Evolutionary conservation across 768 basidiomycete genomes (phyloP), one percentile per base, ranked within the genome.

Genomic region (Grammothele lineata): DNA sequence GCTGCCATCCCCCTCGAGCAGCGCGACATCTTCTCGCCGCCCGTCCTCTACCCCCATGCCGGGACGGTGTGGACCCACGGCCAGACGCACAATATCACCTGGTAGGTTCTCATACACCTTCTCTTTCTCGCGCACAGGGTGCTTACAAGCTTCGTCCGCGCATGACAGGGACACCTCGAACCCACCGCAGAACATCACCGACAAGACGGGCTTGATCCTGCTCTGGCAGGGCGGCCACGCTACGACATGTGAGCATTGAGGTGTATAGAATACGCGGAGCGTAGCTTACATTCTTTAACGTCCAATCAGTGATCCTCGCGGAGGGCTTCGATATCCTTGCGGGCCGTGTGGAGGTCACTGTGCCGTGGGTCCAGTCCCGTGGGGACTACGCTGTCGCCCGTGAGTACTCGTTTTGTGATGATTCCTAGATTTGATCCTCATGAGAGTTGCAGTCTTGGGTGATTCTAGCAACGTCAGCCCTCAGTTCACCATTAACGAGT

Each of bases 361-460:
- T 74, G 7, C 72, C 72, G 11, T 40, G 52, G 41, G 62, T 70
- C 1, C 14, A 51, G 9, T 48, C 60, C 4, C 62, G 61, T 18
- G 30, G 30, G 22, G 42, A 63, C 30, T 67, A 70, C 55, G 61
- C 53, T 23, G 60, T 74, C 48, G 69, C 68, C 40, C 56, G 72
- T 76, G 50, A 61, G 72, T 67, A 17, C 18, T 18, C 15, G 18
- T 33, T 3, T 21, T 27, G n/a, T 15, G 12, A 8, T 18, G 2
- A 4, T 19, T 21, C 15, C 10, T 37, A 5, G 17, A 26, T 0
- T 27, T 2, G 4, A 30, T n/a, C n/a, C n/a, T n/a, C n/a, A n/a
- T n/a, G n/a, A n/a, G n/a, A n/a, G n/a, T n/a, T n/a, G 10, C 40
- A 74, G 75, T 75, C 34, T 73, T 73, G 45, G 74, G 75, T 18